A percentile compares a stretch with the other conserved stretches of the same genome.
Conservation (phyloP, 345 rosid genomes). For the Salix brachista region DNA sequence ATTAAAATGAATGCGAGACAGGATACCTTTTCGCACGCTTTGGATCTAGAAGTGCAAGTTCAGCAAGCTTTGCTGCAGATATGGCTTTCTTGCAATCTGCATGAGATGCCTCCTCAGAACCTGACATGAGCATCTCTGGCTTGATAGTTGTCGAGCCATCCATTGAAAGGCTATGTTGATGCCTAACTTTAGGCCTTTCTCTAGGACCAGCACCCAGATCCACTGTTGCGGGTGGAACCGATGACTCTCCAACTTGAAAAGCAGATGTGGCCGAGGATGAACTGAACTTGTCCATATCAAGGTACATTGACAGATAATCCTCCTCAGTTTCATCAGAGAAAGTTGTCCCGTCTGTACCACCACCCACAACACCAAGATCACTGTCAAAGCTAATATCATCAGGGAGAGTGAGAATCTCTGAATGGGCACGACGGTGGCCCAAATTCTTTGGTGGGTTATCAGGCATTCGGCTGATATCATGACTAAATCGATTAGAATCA, state of each 20-base stretch:
- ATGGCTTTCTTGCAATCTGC: slow-evolving; percentile 76
- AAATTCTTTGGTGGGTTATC: slow-evolving; percentile 76
- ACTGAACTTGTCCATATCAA: slow-evolving; percentile 88
- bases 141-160: slow-evolving; percentile 72
- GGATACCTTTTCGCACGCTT: slow-evolving; percentile 94
- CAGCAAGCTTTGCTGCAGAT: slow-evolving; percentile 94
- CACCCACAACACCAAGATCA: slow-evolving; percentile 81
- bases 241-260: slow-evolving; percentile 59
- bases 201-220: slow-evolving; percentile 34
- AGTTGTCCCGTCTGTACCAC: slow-evolving; percentile 58
- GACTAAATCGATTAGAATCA: slow-evolving; percentile 53
- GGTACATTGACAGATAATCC: slow-evolving; percentile 70
- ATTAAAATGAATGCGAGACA: background rate
- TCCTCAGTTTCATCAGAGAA: slow-evolving; percentile 85
- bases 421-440: slow-evolving; percentile 96
- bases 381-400: slow-evolving; percentile 87
- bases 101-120: slow-evolving; percentile 48
- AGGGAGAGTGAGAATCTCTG: slow-evolving; percentile 86
- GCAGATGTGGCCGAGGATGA: slow-evolving; percentile 62
- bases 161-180: slow-evolving; percentile 90
- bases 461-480: slow-evolving; percentile 79
- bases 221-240: slow-evolving; percentile 27
- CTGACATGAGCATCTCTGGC: slow-evolving; percentile 78
- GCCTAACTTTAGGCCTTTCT: slow-evolving; percentile 83
- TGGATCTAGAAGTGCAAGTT: slow-evolving; percentile 94